A percentile compares a stretch with the other conserved stretches of the same genome.
phyloP scores from a whole-genome alignment of 1,284 basidiomycete species.

The Trichosporon faecale region DNA sequence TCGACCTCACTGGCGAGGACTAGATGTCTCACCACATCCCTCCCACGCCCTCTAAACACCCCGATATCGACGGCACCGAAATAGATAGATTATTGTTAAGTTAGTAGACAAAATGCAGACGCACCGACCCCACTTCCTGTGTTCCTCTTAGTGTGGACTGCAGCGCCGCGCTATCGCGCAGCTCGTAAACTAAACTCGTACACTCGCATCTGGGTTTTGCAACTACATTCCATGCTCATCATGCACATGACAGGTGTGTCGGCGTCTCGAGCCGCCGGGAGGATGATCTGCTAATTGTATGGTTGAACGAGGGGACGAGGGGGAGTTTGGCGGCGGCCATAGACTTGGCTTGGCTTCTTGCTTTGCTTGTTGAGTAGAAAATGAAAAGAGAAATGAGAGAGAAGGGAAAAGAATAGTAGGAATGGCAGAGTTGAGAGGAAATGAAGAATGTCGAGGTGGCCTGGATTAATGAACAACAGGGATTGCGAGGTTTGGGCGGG shows the following conservation, averaged over 20 bases:
- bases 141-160: no score
- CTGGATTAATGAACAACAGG: not conserved
- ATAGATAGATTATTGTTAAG: not conserved
- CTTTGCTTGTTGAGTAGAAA: not conserved
- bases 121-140: not conserved
- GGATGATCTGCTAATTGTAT: constrained; percentile 11
- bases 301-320: not conserved
- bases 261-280: not conserved
- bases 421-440: not conserved
- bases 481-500: no score
- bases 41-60: no score
- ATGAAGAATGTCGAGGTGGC: not conserved
- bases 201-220: constrained; percentile 6
- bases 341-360: no score
- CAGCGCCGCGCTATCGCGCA: no score
- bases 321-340: not conserved
- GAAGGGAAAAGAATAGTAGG: not conserved
- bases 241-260: constrained; percentile 20
- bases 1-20: constrained; percentile 5
- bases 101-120: not conserved
- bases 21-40: not conserved
- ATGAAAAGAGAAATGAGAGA: not conserved
- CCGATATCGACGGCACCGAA: not conserved
- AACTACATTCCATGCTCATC: constrained; percentile 18
- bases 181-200: not conserved